Conservation (phyloP, 305 asterid species). For the Stenogyne calaminthoides region DNA sequence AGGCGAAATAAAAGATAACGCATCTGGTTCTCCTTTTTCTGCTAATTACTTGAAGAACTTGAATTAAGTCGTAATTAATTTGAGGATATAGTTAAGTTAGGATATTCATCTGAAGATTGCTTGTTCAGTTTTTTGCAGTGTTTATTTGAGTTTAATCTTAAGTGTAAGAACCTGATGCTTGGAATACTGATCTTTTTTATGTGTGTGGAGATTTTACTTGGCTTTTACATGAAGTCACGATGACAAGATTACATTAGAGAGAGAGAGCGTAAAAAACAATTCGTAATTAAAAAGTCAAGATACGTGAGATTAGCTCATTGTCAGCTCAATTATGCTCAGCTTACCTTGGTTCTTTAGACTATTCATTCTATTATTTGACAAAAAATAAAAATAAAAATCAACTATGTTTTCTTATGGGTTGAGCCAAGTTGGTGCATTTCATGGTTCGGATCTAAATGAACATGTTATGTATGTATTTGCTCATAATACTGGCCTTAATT, state of each 20-base stretch:
- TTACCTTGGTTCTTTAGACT: background rate
- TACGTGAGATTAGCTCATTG: background rate
- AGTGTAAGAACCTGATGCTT: background rate
- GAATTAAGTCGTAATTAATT: background rate
- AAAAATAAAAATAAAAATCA: background rate
- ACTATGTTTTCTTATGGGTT: background rate
- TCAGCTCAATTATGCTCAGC: background rate
- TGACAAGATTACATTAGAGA: background rate
- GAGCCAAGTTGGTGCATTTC: background rate
- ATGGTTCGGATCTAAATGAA: background rate
- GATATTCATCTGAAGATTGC: background rate
- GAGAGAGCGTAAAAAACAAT: background rate
- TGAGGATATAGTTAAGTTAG: background rate
- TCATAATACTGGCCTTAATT: slow-evolving; percentile 16
- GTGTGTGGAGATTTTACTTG: background rate
- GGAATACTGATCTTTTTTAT: background rate
- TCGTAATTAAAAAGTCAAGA: background rate
- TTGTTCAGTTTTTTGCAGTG: background rate
- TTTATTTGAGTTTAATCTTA: background rate
- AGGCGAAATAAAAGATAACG: background rate
- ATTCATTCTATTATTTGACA: background rate
- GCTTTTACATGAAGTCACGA: background rate
- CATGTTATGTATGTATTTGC: background rate
- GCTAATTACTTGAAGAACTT: background rate
- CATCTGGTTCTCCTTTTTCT: background rate